Evolutionary conservation across 176 grass and related monocot genomes (phyloP).

Genomic region (Avena eriantha): DNA sequence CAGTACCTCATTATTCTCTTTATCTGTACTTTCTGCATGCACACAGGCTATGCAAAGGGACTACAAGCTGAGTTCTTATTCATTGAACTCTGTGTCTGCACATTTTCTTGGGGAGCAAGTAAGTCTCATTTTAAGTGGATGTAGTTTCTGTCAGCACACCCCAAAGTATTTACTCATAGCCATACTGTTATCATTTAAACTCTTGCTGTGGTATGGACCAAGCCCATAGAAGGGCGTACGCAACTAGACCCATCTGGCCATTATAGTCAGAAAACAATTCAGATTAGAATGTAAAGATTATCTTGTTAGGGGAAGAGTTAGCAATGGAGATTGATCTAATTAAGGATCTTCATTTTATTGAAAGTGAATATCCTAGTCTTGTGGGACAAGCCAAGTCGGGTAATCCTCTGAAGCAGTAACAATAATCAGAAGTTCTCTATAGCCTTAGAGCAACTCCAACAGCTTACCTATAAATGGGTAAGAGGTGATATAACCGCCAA

Average conservation of each 20-base stretch:
- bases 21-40: conserved; percentile 44
- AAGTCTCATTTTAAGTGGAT: conserved; percentile 49
- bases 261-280: conserved; percentile 13
- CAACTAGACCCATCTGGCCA: background rate
- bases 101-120: conserved; percentile 98
- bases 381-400: background rate
- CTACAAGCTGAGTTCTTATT: conserved; percentile 99
- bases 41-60: conserved; percentile 91
- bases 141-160: conserved; percentile 15
- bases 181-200: conserved; percentile 15
- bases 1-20: conserved; percentile 37
- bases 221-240: background rate
- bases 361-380: background rate
- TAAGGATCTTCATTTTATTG: background rate
- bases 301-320: conserved; percentile 17
- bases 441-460: background rate
- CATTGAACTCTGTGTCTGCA: conserved; percentile 95
- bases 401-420: conserved; percentile 10
- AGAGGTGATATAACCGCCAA: too few species aligned
- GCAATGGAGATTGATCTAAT: background rate
- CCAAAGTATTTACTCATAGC: conserved; percentile 21
- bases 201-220: conserved; percentile 16
- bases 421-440: background rate
- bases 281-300: conserved; percentile 13
- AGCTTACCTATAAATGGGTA: too few species aligned